Conservation (phyloP, 2,329 filamentous ascomycete species). For the Fusarium sp. region DNA sequence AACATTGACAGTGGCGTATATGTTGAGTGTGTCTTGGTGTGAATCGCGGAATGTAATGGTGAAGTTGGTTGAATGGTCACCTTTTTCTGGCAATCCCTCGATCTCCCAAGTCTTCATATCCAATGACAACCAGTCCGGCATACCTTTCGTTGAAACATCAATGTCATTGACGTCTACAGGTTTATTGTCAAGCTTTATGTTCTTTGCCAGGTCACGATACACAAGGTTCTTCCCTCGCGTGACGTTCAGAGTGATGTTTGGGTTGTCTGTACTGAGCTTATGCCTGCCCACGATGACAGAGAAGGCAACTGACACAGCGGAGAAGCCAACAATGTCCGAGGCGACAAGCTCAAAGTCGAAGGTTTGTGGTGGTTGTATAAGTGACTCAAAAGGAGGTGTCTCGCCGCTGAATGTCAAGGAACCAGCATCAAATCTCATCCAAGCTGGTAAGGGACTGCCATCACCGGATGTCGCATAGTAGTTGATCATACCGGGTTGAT, state of each 20-base stretch:
- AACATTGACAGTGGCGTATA: constrained; percentile 61
- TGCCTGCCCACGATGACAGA: constrained; percentile 79
- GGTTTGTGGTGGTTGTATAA: constrained; percentile 75
- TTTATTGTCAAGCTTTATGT: constrained; percentile 70
- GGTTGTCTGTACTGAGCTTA: constrained; percentile 73
- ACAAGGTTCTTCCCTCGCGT: constrained; percentile 64
- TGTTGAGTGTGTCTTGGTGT: constrained; percentile 70
- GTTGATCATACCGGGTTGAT: constrained; percentile 64
- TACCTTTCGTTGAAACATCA: constrained; percentile 62
- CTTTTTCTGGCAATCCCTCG: constrained; percentile 72
- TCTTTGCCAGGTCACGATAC: constrained; percentile 65
- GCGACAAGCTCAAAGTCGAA: constrained; percentile 82
- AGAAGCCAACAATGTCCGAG: constrained; percentile 84
- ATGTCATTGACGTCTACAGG: constrained; percentile 65
- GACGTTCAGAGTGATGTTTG: constrained; percentile 68
- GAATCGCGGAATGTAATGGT: constrained; percentile 71
- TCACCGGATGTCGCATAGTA: constrained; percentile 84
- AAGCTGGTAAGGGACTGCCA: constrained; percentile 86
- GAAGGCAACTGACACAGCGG: constrained; percentile 74
- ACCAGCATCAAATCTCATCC: constrained; percentile 79
- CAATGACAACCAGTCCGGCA: constrained; percentile 79
- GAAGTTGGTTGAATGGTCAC: constrained; percentile 71
- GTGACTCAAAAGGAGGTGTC: constrained; percentile 74
- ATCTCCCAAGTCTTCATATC: constrained; percentile 72
- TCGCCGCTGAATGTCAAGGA: constrained; percentile 77